Evolutionary conservation across 257 asterid genomes (phyloP).

Genomic region (Knoxia roxburghii): DNA sequence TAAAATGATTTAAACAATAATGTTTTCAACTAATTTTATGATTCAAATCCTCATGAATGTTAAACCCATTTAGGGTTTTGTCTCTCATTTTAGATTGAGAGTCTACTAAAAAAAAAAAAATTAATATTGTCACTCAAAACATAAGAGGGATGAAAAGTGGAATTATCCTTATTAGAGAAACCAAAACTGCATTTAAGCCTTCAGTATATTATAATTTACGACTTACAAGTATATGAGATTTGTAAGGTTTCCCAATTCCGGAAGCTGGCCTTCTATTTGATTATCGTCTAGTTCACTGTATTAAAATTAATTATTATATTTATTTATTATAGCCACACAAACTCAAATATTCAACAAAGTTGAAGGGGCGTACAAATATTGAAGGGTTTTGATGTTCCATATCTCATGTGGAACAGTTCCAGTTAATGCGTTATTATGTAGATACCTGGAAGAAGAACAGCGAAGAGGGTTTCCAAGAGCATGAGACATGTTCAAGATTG

Average conservation of each 20-base stretch:
- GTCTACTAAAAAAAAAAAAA: too few relatives aligned
- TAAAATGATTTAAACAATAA: too few relatives aligned
- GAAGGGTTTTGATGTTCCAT: slow-evolving; percentile 12
- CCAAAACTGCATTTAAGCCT: too few relatives aligned
- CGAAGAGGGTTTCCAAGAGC: not conserved
- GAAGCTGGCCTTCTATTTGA: slow-evolving; percentile 8
- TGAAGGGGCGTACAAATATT: not conserved
- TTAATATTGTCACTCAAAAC: too few relatives aligned
- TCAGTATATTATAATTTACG: too few relatives aligned
- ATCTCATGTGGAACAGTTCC: slow-evolving; percentile 16
- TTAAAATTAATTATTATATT: not conserved
- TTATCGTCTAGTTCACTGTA: not conserved
- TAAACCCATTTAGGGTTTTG: too few relatives aligned
- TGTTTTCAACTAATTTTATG: too few relatives aligned
- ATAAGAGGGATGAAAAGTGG: too few relatives aligned
- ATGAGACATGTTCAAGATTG: too few relatives aligned
- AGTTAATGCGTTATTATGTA: not conserved
- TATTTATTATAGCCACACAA: not conserved
- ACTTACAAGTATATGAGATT: slow-evolving; percentile 9
- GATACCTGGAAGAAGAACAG: not conserved
- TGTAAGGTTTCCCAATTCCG: slow-evolving; percentile 9
- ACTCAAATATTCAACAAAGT: not conserved
- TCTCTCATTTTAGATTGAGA: too few relatives aligned
- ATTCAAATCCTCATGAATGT: too few relatives aligned
- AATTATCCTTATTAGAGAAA: too few relatives aligned